These are phyloP conservation scores for Thamnidium elegans DNA, from an alignment of 192 early-diverging fungal species.

Conservation along the genomic window DNA sequence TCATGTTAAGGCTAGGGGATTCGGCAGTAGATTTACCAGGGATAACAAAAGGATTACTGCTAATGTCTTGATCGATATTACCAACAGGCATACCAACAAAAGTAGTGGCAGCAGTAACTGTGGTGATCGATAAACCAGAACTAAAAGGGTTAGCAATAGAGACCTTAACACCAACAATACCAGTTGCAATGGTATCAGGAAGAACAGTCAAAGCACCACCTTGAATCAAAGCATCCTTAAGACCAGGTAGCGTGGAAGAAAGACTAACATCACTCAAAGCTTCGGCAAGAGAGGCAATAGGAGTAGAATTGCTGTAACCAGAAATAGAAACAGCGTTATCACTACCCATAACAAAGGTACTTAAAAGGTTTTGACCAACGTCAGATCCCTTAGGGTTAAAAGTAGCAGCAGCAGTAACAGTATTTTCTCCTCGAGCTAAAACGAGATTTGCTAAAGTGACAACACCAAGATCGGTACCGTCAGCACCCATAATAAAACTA, in stretches of 20 bases:
- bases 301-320: conserved; percentile 41
- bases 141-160: conserved; percentile 52
- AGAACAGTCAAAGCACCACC: conserved; percentile 39
- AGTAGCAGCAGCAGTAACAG: conserved; percentile 32
- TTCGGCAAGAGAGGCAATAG: conserved; percentile 41
- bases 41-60: conserved; percentile 37
- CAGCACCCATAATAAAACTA: conserved; percentile 39
- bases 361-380: conserved; percentile 46
- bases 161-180: conserved; percentile 41
- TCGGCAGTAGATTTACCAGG: conserved; percentile 38
- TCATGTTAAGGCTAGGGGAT: conserved; percentile 36
- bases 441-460: conserved; percentile 42
- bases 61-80: conserved; percentile 42
- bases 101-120: conserved; percentile 41
- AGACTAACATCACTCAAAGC: conserved; percentile 43
- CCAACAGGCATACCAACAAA: conserved; percentile 42
- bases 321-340: conserved; percentile 40
- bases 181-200: conserved; percentile 38
- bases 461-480: conserved; percentile 43
- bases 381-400: conserved; percentile 42
- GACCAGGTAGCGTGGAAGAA: conserved; percentile 44
- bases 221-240: conserved; percentile 40
- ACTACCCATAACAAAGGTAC: conserved; percentile 44
- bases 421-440: conserved; percentile 40
- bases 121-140: conserved; percentile 42